A percentile compares a stretch with the other conserved stretches of the same genome.
These are phyloP conservation scores for Colletotrichum eleusines DNA, from an alignment of 2,329 filamentous ascomycete genomes.

Conservation along the genomic window DNA sequence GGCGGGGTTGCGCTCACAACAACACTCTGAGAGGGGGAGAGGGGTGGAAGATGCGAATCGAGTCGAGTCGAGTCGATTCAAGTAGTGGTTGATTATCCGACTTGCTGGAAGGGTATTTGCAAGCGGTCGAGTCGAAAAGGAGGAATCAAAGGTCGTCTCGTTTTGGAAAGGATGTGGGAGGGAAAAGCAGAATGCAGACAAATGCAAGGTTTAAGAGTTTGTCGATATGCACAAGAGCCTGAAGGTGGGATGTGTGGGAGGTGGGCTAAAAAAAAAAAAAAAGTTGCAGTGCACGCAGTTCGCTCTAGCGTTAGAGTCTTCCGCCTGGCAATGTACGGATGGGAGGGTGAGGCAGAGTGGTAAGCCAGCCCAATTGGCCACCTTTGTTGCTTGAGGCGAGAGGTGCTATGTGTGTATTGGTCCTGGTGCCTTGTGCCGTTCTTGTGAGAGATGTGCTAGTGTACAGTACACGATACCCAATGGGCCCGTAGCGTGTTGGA, in stretches of 20 bases:
- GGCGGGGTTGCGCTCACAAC: constrained; percentile 40
- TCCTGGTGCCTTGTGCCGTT: background rate
- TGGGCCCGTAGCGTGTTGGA: background rate
- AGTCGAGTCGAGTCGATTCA: constrained; percentile 21
- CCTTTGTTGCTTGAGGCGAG: constrained; percentile 3
- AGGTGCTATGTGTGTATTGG: constrained; percentile 6
- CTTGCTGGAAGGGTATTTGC: constrained; percentile 35
- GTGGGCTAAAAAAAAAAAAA: constrained; percentile 35
- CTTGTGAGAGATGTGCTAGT: background rate
- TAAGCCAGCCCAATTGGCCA: constrained; percentile 30
- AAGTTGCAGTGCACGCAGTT: constrained; percentile 26
- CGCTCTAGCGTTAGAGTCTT: constrained; percentile 5
- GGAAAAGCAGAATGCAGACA: constrained; percentile 27
- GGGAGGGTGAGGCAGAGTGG: constrained; percentile 15
- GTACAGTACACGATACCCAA: background rate
- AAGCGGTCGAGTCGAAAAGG: constrained; percentile 37
- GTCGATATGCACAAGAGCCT: constrained; percentile 39
- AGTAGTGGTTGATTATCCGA: constrained; percentile 30
- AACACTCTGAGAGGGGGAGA: constrained; percentile 22
- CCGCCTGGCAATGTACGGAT: background rate
- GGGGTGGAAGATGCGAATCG: constrained; percentile 3
- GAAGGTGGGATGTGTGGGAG: constrained; percentile 39
- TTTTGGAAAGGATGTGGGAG: constrained; percentile 21
- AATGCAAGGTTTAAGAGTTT: constrained; percentile 40
- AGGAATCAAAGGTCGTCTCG: constrained; percentile 28